Conservation (phyloP, 306 rosid genomes). For the Cucurbita ficifolia region DNA sequence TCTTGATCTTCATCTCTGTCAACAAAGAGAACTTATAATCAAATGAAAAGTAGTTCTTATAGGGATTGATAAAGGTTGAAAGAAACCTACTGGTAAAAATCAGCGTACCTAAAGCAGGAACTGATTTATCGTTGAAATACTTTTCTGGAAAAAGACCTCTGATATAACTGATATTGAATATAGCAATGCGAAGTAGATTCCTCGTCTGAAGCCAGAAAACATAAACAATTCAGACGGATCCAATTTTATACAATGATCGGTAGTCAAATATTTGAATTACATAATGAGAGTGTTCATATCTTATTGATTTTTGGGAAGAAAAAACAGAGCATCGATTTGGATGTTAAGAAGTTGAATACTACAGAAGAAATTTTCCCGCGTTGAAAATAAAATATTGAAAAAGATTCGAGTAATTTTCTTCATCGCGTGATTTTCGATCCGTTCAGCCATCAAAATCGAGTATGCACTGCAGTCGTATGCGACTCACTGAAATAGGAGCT, state of each 20-base stretch:
- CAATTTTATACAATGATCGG: background rate
- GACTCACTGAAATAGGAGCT: background rate
- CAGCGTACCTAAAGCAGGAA: constrained; percentile 73
- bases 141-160: constrained; percentile 94
- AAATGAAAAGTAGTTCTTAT: constrained; percentile 6
- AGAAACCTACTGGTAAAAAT: background rate
- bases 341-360: background rate
- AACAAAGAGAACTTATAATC: constrained; percentile 11
- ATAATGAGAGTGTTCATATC: background rate
- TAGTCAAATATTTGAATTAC: background rate
- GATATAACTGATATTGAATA: constrained; percentile 86
- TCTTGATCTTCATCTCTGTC: constrained; percentile 90
- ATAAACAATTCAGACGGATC: background rate
- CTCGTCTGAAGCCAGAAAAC: constrained; percentile 42
- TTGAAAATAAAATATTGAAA: background rate
- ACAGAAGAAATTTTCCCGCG: background rate
- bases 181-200: constrained; percentile 90
- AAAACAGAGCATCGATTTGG: background rate
- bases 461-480: background rate
- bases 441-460: background rate
- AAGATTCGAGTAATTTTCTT: background rate
- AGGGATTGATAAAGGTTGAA: background rate
- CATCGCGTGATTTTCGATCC: background rate
- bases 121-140: constrained; percentile 83
- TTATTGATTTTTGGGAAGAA: background rate